Base-by-base conservation (phyloP, 805 yeast species). In the Suhomyces canberraensis region DNA sequence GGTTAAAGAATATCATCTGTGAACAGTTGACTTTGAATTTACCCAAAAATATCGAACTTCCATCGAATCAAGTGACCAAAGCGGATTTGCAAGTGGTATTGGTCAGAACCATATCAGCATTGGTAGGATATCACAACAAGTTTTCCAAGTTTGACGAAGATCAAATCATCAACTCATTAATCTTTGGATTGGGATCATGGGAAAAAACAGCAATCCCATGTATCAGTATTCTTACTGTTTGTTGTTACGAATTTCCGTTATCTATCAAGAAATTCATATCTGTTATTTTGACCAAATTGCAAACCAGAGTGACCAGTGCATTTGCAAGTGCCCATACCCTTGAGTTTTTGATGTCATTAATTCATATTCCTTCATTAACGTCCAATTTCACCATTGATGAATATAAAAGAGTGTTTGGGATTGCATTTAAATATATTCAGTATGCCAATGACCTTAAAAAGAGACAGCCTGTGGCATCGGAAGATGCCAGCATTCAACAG, bases 221-320 rank as follows among this genome's bases (percentile, higher is more conserved):
- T 45, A 75, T 89, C 19, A 88, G 87, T 47, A 80, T 82, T 29
- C 63, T 90, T 40, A 78, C 84, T 4, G 71, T 84, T 2, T 84
- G 91, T 47, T 83, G 95, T 53, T 87, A 84, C 54, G 95, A 86
- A 52, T 69, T 84, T 22, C 95, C 95, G 1, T 54, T 70, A 8
- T 78, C 91, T 0, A 71, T 89, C 37, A 84, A 81, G 54, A 80
- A 81, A 49, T 82, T 69, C 47, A 54, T 87, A 24, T 69, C 80
- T 7, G 78, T 78, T n/a, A 77, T 89, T 8, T 67, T 88, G 42
- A 76, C 83, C n/a, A 76, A 76, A 35, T 60, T 89, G 26, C 95
- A 86, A 49, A 81, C 85, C 4, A 75, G 85, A 51, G 76, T 88
- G 25, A 78, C 95, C 0, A 78, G 78, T 45, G 69, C 80, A 0